phyloP scores from a whole-genome alignment of 257 asterid species.

The Solanum ossicruentum region DNA sequence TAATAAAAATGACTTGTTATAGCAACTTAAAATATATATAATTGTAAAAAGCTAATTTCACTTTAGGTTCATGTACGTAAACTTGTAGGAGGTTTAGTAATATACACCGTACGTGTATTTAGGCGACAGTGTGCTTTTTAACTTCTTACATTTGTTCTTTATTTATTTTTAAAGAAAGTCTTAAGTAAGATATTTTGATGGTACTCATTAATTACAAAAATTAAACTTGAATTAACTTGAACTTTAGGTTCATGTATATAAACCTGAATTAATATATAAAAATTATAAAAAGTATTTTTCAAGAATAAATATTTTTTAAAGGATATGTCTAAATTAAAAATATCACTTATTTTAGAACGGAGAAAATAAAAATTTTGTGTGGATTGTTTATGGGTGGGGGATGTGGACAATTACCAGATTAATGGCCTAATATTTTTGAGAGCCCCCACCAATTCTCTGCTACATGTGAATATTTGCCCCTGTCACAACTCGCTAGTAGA shows the following conservation, averaged over 20 bases:
- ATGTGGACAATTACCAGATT: constrained; percentile 24
- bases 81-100: too few relatives aligned
- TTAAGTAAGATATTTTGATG: too few relatives aligned
- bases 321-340: not conserved
- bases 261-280: too few relatives aligned
- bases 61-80: not conserved
- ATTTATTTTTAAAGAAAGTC: too few relatives aligned
- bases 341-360: not conserved
- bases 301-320: not conserved
- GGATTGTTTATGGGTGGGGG: not conserved
- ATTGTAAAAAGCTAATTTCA: not conserved
- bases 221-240: too few relatives aligned
- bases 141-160: too few relatives aligned
- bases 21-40: not conserved
- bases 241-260: too few relatives aligned
- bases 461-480: constrained; percentile 7
- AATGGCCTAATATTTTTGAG: not conserved
- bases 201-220: too few relatives aligned
- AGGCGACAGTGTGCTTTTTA: too few relatives aligned
- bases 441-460: constrained; percentile 6
- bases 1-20: not conserved
- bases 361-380: not conserved
- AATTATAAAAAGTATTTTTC: too few relatives aligned
- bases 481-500: not conserved
- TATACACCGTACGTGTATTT: too few relatives aligned